Evolutionary conservation across 1,284 basidiomycete genomes (phyloP).

Genomic region (Neonothopanus nambi): DNA sequence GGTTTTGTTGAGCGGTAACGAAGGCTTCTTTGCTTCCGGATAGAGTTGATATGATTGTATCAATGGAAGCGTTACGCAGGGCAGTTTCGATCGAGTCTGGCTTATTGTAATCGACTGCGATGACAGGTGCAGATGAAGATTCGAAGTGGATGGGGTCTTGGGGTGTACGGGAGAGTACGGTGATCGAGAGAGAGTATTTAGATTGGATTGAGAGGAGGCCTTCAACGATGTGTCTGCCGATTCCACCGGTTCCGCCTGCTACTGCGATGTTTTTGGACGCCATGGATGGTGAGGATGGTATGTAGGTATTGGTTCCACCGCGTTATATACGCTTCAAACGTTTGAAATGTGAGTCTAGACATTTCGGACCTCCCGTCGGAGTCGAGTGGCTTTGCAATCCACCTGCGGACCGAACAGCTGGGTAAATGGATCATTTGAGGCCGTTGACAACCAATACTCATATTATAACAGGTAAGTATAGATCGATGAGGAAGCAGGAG

Average conservation of each 20-base stretch:
- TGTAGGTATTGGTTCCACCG: too few species aligned
- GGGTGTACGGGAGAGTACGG: constrained; percentile 9
- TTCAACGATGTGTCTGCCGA: constrained; percentile 9
- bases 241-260: constrained; percentile 11
- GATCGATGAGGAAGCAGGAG: too few species aligned
- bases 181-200: constrained; percentile 6
- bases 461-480: too few species aligned
- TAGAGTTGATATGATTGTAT: constrained; percentile 10
- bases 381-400: too few species aligned
- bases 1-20: neutral
- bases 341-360: too few species aligned
- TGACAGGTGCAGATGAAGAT: neutral
- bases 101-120: constrained; percentile 11
- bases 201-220: constrained; percentile 5
- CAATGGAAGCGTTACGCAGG: constrained; percentile 4
- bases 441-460: too few species aligned
- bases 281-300: too few species aligned
- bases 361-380: too few species aligned
- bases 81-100: neutral
- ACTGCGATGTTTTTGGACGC: constrained; percentile 6
- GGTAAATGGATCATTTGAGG: too few species aligned
- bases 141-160: neutral
- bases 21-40: neutral
- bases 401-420: too few species aligned
- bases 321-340: neutral